phyloP scores from a whole-genome alignment of 495 filamentous ascomycete species.

The Talaromyces stipitatus region DNA sequence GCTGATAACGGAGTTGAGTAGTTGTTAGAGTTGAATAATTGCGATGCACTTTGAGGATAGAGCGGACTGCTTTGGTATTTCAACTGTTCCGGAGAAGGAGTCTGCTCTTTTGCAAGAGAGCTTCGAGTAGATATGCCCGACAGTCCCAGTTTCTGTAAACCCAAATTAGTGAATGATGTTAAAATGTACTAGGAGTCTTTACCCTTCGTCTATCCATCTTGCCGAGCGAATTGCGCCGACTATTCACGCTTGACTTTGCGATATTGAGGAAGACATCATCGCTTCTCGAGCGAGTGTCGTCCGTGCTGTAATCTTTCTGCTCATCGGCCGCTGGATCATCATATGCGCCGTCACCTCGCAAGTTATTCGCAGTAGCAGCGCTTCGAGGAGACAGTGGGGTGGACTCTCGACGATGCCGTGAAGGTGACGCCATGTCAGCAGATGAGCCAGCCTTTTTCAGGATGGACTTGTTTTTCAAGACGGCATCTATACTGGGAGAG shows the following conservation, averaged over 20 bases:
- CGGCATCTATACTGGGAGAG: conserved; percentile 8
- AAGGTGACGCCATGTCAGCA: background rate
- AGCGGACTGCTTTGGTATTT: conserved; percentile 30
- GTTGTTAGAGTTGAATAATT: conserved; percentile 29
- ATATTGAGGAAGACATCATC: conserved; percentile 62
- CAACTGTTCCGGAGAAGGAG: conserved; percentile 29
- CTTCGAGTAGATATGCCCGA: conserved; percentile 5
- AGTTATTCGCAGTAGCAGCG: background rate
- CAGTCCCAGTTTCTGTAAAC: conserved; percentile 2
- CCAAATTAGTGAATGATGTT: background rate
- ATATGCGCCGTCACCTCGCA: background rate
- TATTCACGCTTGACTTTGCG: conserved; percentile 44
- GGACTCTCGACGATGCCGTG: background rate
- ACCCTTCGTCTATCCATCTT: conserved; percentile 45
- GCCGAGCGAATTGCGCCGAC: conserved; percentile 36
- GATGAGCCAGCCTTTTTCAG: conserved; percentile 9
- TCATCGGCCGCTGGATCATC: conserved; percentile 1
- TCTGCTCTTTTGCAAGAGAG: conserved; percentile 18
- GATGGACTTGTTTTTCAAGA: conserved; percentile 8
- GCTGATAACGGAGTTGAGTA: conserved; percentile 36
- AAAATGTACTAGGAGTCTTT: conserved; percentile 16
- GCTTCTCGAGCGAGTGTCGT: conserved; percentile 29
- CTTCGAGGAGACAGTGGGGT: conserved; percentile 7
- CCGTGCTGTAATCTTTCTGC: conserved; percentile 13
- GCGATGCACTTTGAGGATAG: conserved; percentile 30